A percentile compares a stretch with the other conserved stretches of the same genome.
Evolutionary conservation across 2,329 filamentous ascomycete genomes (phyloP).

Genomic region (Trichoderma polysporum): DNA sequence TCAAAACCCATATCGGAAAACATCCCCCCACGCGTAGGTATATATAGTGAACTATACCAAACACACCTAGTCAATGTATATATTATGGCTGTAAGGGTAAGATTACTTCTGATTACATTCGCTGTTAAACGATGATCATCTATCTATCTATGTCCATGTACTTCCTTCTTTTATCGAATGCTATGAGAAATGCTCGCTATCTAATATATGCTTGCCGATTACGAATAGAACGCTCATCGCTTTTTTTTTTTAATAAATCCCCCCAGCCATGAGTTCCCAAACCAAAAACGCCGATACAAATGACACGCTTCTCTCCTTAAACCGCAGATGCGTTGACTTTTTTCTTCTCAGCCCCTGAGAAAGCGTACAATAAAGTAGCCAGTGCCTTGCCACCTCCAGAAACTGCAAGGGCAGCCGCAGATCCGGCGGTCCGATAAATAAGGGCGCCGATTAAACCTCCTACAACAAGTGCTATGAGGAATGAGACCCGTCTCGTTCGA

Average conservation of each 20-base stretch:
- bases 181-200: background rate
- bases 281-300: background rate
- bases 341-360: conserved; percentile 24
- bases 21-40: too few species aligned
- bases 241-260: background rate
- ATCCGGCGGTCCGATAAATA: conserved; percentile 37
- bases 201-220: background rate
- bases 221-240: background rate
- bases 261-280: background rate
- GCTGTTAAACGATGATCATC: too few species aligned
- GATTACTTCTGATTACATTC: too few species aligned
- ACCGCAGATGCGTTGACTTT: conserved; percentile 14
- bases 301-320: background rate
- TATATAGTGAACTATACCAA: too few species aligned
- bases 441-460: conserved; percentile 54
- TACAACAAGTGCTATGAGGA: conserved; percentile 47
- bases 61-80: too few species aligned
- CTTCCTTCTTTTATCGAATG: too few species aligned
- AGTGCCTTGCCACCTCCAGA: conserved; percentile 30
- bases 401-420: conserved; percentile 27
- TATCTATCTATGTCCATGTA: background rate
- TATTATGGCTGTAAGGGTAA: too few species aligned
- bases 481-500: conserved; percentile 50
- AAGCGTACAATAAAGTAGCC: conserved; percentile 26
- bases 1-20: too few species aligned